phyloP scores from a whole-genome alignment of 2,329 filamentous ascomycete genomes.

The Arthrocladium fulminans region DNA sequence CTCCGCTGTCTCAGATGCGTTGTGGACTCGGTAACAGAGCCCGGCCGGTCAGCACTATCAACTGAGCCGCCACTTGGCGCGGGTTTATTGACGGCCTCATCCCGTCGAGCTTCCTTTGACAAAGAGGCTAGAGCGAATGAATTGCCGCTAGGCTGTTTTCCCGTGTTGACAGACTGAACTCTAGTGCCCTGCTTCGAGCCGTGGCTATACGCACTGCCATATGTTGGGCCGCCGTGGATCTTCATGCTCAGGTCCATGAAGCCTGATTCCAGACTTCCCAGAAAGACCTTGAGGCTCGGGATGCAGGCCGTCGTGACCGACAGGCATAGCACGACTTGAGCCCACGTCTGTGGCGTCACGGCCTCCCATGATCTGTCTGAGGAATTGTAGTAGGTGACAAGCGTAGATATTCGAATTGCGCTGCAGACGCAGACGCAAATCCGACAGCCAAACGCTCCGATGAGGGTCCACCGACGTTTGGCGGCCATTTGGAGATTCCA shows the following conservation, averaged over 20 bases:
- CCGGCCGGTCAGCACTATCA: background rate
- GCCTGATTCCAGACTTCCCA: background rate
- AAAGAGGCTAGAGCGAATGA: background rate
- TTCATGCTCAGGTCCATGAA: constrained; percentile 4
- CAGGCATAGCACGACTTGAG: constrained; percentile 17
- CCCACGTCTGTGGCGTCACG: constrained; percentile 15
- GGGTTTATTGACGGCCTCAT: too few relatives aligned
- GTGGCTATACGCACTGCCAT: background rate
- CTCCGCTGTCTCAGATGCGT: constrained; percentile 1
- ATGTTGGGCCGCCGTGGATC: background rate
- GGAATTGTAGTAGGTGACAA: constrained; percentile 7
- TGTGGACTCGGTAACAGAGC: background rate
- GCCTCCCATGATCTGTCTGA: constrained; percentile 16
- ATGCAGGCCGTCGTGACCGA: constrained; percentile 17
- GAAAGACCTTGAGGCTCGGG: constrained; percentile 8
- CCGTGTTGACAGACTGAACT: background rate
- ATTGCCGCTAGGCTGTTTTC: background rate
- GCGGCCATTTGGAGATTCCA: constrained; percentile 7
- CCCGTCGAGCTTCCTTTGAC: background rate
- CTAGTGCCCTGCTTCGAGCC: background rate
- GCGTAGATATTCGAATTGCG: constrained; percentile 1
- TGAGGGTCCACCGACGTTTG: background rate
- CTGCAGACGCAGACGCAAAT: constrained; percentile 6
- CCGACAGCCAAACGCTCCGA: constrained; percentile 2
- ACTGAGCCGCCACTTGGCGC: background rate